Percentiles rank a stretch among this genome's conserved stretches.
Conservation (phyloP, 1,284 basidiomycete genomes). For the Mycena sp. region DNA sequence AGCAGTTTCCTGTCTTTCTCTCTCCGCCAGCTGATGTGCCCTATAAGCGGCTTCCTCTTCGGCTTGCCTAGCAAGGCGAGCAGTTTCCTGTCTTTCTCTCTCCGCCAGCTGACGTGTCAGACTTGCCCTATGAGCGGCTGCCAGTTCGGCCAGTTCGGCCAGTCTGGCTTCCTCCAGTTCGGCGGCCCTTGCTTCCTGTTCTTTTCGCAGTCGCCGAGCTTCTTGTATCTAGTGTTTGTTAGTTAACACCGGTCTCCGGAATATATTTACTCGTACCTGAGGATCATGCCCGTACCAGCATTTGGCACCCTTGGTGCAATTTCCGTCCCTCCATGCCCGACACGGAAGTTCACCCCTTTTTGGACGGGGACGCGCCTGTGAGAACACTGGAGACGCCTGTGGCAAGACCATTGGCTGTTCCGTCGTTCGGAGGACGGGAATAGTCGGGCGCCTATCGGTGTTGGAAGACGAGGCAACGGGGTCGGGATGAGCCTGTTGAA, state of each 20-base stretch:
- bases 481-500: background rate
- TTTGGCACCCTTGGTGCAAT: slow-evolving; percentile 35
- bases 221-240: slow-evolving; percentile 20
- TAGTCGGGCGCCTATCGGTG: background rate
- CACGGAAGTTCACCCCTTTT: slow-evolving; percentile 31
- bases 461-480: background rate
- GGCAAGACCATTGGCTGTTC: background rate
- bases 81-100: no score
- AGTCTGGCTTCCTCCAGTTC: slow-evolving; percentile 10
- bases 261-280: slow-evolving; percentile 23
- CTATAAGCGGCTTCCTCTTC: no score
- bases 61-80: no score
- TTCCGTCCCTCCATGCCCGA: slow-evolving; percentile 35
- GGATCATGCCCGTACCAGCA: slow-evolving; percentile 35
- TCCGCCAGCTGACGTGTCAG: no score
- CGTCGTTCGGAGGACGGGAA: background rate
- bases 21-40: no score
- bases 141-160: slow-evolving; percentile 10
- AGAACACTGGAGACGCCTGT: background rate
- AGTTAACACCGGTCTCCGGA: background rate
- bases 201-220: slow-evolving; percentile 23
- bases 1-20: no score
- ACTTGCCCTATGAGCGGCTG: slow-evolving; percentile 22
- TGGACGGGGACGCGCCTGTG: slow-evolving; percentile 4
- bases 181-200: slow-evolving; percentile 28